These are phyloP conservation scores for Meyerozyma guilliermondii DNA, from an alignment of 1,139 yeast genomes.

Conservation along the genomic window DNA sequence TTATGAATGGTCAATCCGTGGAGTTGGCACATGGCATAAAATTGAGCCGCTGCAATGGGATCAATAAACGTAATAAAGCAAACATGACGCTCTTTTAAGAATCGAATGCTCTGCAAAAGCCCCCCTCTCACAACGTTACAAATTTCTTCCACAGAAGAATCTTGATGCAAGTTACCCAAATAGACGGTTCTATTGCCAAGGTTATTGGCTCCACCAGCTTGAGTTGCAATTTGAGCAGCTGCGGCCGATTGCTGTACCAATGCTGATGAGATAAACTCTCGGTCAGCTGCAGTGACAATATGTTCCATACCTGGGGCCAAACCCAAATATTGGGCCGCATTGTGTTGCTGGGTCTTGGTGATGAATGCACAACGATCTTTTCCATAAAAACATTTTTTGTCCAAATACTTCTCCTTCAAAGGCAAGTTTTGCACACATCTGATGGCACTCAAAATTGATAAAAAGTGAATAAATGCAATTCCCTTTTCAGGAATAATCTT, in stretches of 20 bases:
- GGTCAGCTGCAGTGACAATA: constrained; percentile 73
- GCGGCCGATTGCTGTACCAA: constrained; percentile 65
- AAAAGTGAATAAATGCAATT: constrained; percentile 58
- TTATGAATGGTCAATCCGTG: constrained; percentile 80
- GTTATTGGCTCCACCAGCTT: constrained; percentile 73
- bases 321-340: constrained; percentile 93
- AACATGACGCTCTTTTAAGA: constrained; percentile 75
- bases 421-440: constrained; percentile 57
- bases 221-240: constrained; percentile 69
- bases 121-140: constrained; percentile 96
- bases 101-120: constrained; percentile 65
- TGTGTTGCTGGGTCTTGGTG: constrained; percentile 92
- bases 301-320: constrained; percentile 88
- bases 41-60: constrained; percentile 90
- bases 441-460: constrained; percentile 52
- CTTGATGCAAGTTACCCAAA: constrained; percentile 81
- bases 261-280: constrained; percentile 55
- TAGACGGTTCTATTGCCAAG: constrained; percentile 90
- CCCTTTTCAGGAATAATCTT: constrained; percentile 55
- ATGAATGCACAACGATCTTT: constrained; percentile 69
- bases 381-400: constrained; percentile 56
- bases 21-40: constrained; percentile 80
- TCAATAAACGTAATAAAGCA: constrained; percentile 91
- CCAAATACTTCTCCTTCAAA: constrained; percentile 48
- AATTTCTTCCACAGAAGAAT: constrained; percentile 82